These are phyloP conservation scores for Aspergillus jensenii DNA, from an alignment of 2,329 filamentous ascomycete genomes.

Conservation along the genomic window DNA sequence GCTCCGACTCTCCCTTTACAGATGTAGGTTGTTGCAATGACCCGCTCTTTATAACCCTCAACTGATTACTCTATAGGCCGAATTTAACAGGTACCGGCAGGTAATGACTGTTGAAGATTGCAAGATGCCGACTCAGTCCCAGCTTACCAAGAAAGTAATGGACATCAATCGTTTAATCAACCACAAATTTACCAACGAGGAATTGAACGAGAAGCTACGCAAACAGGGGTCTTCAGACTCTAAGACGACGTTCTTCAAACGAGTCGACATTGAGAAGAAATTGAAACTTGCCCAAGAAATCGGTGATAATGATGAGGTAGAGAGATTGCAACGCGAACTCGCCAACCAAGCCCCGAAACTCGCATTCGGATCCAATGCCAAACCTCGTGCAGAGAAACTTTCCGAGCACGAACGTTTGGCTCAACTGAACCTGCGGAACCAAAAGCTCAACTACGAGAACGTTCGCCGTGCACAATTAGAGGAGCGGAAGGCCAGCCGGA, in stretches of 20 bases:
- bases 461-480: slow-evolving; percentile 88
- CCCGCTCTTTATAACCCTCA: neutral
- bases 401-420: slow-evolving; percentile 80
- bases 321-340: slow-evolving; percentile 51
- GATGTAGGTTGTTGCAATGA: slow-evolving; percentile 56
- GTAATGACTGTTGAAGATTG: slow-evolving; percentile 71
- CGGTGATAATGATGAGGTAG: slow-evolving; percentile 61
- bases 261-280: slow-evolving; percentile 64
- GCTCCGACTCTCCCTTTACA: slow-evolving; percentile 82
- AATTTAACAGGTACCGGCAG: slow-evolving; percentile 78
- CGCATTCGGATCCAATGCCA: slow-evolving; percentile 68
- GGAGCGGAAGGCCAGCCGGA: slow-evolving; percentile 66
- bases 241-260: slow-evolving; percentile 66
- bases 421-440: slow-evolving; percentile 79
- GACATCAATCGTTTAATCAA: slow-evolving; percentile 79
- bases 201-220: slow-evolving; percentile 76
- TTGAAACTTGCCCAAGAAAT: slow-evolving; percentile 65
- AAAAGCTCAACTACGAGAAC: slow-evolving; percentile 78
- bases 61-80: slow-evolving; percentile 52
- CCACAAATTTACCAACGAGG: slow-evolving; percentile 77
- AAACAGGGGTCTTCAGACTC: slow-evolving; percentile 68
- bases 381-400: slow-evolving; percentile 54
- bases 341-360: slow-evolving; percentile 59
- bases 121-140: slow-evolving; percentile 70
- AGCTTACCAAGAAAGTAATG: slow-evolving; percentile 69